Conservation (phyloP, 23 red algal genomes). For the Gracilaria caudata region DNA sequence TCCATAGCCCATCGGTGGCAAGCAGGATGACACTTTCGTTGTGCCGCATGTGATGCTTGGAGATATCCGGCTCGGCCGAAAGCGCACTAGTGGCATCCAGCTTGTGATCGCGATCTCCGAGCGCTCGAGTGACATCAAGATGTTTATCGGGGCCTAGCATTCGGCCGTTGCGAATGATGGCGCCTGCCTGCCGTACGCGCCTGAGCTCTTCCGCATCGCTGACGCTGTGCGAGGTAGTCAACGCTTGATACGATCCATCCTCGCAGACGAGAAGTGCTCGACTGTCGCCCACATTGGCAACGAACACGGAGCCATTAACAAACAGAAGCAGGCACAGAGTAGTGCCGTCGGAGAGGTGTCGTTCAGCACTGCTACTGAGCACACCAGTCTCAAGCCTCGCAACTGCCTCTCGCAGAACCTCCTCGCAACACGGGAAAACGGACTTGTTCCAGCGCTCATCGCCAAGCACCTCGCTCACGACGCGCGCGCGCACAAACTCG, state of each 20-base stretch:
- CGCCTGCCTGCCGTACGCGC: constrained; percentile 6
- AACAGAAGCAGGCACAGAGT: constrained; percentile 22
- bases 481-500: constrained; percentile 32
- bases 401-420: constrained; percentile 12
- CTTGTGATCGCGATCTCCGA: constrained; percentile 35
- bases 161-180: constrained; percentile 9
- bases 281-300: constrained; percentile 43
- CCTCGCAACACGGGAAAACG: constrained; percentile 9
- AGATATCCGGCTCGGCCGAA: constrained; percentile 46
- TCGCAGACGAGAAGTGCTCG: constrained; percentile 19
- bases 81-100: constrained; percentile 1
- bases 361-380: background rate
- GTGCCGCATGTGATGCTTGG: background rate
- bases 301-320: background rate
- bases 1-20: constrained; percentile 71
- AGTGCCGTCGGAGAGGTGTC: background rate
- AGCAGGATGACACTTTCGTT: constrained; percentile 34
- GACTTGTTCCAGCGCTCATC: constrained; percentile 16
- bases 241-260: background rate
- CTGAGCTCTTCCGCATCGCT: constrained; percentile 1
- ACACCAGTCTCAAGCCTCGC: background rate
- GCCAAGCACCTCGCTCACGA: background rate
- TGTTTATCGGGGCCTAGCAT: constrained; percentile 24
- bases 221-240: constrained; percentile 10
- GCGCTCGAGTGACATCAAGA: constrained; percentile 14